Conservation (phyloP, 169 alveolate species). For the Plasmodium chabaudi region DNA sequence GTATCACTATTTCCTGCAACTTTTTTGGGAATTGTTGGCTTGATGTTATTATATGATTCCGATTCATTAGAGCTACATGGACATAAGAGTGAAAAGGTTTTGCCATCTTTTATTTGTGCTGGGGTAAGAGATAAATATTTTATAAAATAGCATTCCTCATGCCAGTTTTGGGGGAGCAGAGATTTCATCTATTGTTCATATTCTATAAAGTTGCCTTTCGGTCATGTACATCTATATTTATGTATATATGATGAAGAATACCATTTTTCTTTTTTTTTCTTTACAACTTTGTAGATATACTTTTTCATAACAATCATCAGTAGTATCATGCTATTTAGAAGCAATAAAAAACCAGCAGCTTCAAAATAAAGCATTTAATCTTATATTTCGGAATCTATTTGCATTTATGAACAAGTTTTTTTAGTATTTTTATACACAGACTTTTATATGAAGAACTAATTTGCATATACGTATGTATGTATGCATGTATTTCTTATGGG, state of each 20-base stretch:
- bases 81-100: slow-evolving; percentile 47
- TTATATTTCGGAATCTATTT: background rate
- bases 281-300: slow-evolving; percentile 22
- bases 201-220: background rate
- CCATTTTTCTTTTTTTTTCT: background rate
- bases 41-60: slow-evolving; percentile 60
- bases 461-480: background rate
- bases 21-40: slow-evolving; percentile 66
- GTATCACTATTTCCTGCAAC: slow-evolving; percentile 74
- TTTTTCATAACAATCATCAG: slow-evolving; percentile 44
- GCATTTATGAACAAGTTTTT: background rate
- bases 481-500: background rate
- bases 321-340: slow-evolving; percentile 22
- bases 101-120: slow-evolving; percentile 68
- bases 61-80: slow-evolving; percentile 72
- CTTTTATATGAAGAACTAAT: background rate
- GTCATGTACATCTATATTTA: background rate
- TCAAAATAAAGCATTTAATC: slow-evolving; percentile 5
- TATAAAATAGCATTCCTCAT: background rate
- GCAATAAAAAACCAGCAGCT: slow-evolving; percentile 7
- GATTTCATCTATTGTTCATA: background rate
- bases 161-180: background rate
- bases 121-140: slow-evolving; percentile 54
- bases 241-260: background rate
- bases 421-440: background rate